These are phyloP conservation scores for Calonectria leucothoes DNA, from an alignment of 2,329 filamentous ascomycete genomes.

Conservation along the genomic window DNA sequence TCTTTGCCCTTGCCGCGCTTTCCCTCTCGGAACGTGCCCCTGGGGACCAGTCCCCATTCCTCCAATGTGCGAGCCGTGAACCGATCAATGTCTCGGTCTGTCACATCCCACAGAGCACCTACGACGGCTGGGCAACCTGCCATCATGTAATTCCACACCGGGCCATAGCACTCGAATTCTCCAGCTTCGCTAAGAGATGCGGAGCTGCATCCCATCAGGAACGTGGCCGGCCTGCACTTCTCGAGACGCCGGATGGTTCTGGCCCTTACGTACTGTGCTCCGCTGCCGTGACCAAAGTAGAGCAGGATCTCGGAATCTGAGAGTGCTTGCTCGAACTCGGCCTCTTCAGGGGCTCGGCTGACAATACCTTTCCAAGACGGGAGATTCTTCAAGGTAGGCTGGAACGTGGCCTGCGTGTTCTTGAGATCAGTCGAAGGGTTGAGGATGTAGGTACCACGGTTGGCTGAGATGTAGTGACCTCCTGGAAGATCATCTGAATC, in stretches of 20 bases:
- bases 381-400: slow-evolving; percentile 71
- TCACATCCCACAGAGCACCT: slow-evolving; percentile 97
- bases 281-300: slow-evolving; percentile 97
- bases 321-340: slow-evolving; percentile 79
- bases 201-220: slow-evolving; percentile 95
- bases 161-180: slow-evolving; percentile 90
- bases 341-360: slow-evolving; percentile 77
- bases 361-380: slow-evolving; percentile 79
- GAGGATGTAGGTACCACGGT: slow-evolving; percentile 80
- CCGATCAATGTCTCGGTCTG: slow-evolving; percentile 95
- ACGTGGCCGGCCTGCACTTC: slow-evolving; percentile 79
- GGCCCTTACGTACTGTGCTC: slow-evolving; percentile 91
- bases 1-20: slow-evolving; percentile 44
- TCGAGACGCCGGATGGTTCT: slow-evolving; percentile 84
- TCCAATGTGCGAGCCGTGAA: slow-evolving; percentile 85
- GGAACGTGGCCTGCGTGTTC: slow-evolving; percentile 82
- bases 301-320: slow-evolving; percentile 78
- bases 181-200: slow-evolving; percentile 82
- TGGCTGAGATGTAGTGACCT: slow-evolving; percentile 67
- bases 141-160: slow-evolving; percentile 91
- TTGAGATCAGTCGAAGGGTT: slow-evolving; percentile 89
- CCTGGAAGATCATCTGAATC: slow-evolving; percentile 30
- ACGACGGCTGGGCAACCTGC: slow-evolving; percentile 88
- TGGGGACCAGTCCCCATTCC: slow-evolving; percentile 81
- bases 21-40: slow-evolving; percentile 57